Percentiles rank a stretch among this genome's conserved stretches.
These are phyloP conservation scores for Endocladia muricata DNA, from an alignment of 31 red algal genomes.

Conservation along the genomic window DNA sequence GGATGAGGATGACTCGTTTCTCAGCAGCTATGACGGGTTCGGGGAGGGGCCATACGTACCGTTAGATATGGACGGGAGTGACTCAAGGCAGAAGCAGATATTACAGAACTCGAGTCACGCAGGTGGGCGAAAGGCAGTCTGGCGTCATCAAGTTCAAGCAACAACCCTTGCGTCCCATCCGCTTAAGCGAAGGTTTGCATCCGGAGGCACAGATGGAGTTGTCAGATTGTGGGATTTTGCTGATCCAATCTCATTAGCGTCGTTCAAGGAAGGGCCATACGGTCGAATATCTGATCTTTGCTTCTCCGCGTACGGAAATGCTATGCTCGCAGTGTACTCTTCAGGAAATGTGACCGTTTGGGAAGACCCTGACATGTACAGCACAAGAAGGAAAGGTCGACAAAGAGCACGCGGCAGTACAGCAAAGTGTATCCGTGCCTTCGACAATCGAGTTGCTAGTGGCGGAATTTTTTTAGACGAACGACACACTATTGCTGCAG, in stretches of 20 bases:
- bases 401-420: slow-evolving; percentile 10
- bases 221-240: slow-evolving; percentile 83
- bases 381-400: slow-evolving; percentile 11
- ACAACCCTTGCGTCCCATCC: slow-evolving; percentile 69
- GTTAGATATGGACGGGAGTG: slow-evolving; percentile 20
- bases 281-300: slow-evolving; percentile 65
- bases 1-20: slow-evolving; percentile 47
- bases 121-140: slow-evolving; percentile 40
- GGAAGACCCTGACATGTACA: slow-evolving; percentile 76
- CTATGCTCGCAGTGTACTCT: slow-evolving; percentile 75
- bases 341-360: slow-evolving; percentile 81
- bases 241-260: slow-evolving; percentile 59
- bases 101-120: not conserved
- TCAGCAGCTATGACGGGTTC: slow-evolving; percentile 54
- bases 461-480: slow-evolving; percentile 83
- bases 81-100: not conserved
- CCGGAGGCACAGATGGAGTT: slow-evolving; percentile 70
- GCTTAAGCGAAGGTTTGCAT: slow-evolving; percentile 63
- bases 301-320: slow-evolving; percentile 89
- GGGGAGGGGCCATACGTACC: slow-evolving; percentile 60
- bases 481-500: slow-evolving; percentile 80
- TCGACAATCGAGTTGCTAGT: slow-evolving; percentile 65
- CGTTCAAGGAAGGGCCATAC: slow-evolving; percentile 44
- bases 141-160: slow-evolving; percentile 68
- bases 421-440: slow-evolving; percentile 72